phyloP scores from a whole-genome alignment of 1,284 basidiomycete species.

The Ustilago xerochloae region DNA sequence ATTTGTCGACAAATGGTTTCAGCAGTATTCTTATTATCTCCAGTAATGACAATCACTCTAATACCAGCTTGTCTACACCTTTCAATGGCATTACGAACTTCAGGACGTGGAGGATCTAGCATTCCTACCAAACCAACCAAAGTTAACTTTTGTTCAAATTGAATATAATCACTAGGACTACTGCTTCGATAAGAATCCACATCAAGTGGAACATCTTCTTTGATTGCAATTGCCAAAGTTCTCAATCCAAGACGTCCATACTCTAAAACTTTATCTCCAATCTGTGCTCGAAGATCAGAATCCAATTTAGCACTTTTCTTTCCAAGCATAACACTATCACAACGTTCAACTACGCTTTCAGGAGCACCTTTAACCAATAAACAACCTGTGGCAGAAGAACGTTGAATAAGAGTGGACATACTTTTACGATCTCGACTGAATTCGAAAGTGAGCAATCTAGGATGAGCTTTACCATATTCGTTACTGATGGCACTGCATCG shows the following conservation, averaged over 20 bases:
- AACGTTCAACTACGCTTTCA: slow-evolving; percentile 90
- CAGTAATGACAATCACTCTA: slow-evolving; percentile 95
- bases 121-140: slow-evolving; percentile 97
- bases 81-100: slow-evolving; percentile 85
- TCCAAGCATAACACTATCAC: slow-evolving; percentile 76
- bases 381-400: slow-evolving; percentile 73
- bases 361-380: slow-evolving; percentile 91
- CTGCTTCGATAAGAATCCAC: slow-evolving; percentile 72
- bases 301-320: slow-evolving; percentile 56
- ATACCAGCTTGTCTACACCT: slow-evolving; percentile 94
- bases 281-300: slow-evolving; percentile 75
- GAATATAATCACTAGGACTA: slow-evolving; percentile 79
- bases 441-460: slow-evolving; percentile 90
- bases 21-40: slow-evolving; percentile 97
- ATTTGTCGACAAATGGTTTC: slow-evolving; percentile 97
- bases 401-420: slow-evolving; percentile 89
- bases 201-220: slow-evolving; percentile 76
- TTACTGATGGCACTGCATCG: slow-evolving; percentile 83
- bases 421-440: slow-evolving; percentile 98
- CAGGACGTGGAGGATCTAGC: slow-evolving; percentile 96
- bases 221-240: slow-evolving; percentile 89
- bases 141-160: slow-evolving; percentile 82
- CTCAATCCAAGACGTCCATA: slow-evolving; percentile 87
- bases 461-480: slow-evolving; percentile 81
- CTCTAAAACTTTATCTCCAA: slow-evolving; percentile 75